Evolutionary conservation across 176 grass and related monocot species (phyloP).

Genomic region (bread wheat (Triticum aestivum)): IWGSC_CS_RefSeq_v2.1 NC_057799.1:57884504-57885003

Average conservation of each 20-base stretch:
- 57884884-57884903: slow-evolving; percentile 97
- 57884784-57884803: slow-evolving; percentile 83
- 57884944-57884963: slow-evolving; percentile 78
- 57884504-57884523: slow-evolving; percentile 75
- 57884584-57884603: slow-evolving; percentile 48
- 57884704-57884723: slow-evolving; percentile 34
- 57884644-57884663: slow-evolving; percentile 11
- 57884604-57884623: slow-evolving; percentile 12
- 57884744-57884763: slow-evolving; percentile 92
- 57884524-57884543: slow-evolving; percentile 83
- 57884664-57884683: not conserved
- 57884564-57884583: slow-evolving; percentile 76
- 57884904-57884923: slow-evolving; percentile 97
- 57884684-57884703: not conserved
- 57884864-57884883: slow-evolving; percentile 94
- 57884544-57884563: slow-evolving; percentile 83
- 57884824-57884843: slow-evolving; percentile 98
- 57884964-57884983: slow-evolving; percentile 23
- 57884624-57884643: slow-evolving; percentile 7
- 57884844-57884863: slow-evolving; percentile 94
- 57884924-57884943: slow-evolving; percentile 84
- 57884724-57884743: slow-evolving; percentile 71
- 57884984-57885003: not conserved
- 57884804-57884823: slow-evolving; percentile 94
- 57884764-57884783: slow-evolving; percentile 93